A percentile compares a stretch with the other conserved stretches of the same genome.
Evolutionary conservation across 1,139 yeast genomes (phyloP).

Genomic region (Blastobotrys petasosporus): DNA sequence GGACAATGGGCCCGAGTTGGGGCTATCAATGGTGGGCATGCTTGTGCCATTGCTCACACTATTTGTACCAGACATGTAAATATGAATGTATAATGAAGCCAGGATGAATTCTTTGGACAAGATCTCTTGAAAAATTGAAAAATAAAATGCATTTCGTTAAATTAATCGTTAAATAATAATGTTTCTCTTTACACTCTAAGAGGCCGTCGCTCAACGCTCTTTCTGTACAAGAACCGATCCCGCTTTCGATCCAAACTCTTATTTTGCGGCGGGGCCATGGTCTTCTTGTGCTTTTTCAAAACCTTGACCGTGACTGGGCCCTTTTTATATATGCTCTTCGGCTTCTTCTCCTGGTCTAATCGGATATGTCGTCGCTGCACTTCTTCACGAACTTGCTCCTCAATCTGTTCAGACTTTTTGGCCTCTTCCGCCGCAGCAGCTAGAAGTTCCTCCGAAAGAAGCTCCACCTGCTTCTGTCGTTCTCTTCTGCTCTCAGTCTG

Average conservation of each 20-base stretch:
- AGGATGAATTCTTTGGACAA: too few species aligned
- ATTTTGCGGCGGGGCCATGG: conserved; percentile 43
- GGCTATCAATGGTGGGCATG: conserved; percentile 31
- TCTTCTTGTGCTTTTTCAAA: conserved; percentile 31
- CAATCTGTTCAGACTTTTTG: not conserved
- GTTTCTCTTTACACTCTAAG: conserved; percentile 3
- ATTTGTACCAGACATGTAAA: conserved; percentile 28
- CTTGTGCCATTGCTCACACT: conserved; percentile 31
- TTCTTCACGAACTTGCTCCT: conserved; percentile 2
- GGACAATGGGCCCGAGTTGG: conserved; percentile 15
- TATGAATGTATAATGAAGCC: too few species aligned
- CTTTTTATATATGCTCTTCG: conserved; percentile 35
- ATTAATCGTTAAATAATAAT: conserved; percentile 30
- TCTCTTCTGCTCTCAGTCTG: conserved; percentile 14
- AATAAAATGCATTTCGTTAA: not conserved
- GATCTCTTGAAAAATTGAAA: not conserved
- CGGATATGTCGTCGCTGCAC: conserved; percentile 4
- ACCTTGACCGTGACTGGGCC: conserved; percentile 53
- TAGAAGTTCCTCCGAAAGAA: conserved; percentile 15
- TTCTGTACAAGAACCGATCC: conserved; percentile 49
- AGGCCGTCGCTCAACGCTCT: conserved; percentile 13
- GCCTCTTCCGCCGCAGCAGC: conserved; percentile 13
- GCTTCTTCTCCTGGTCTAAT: conserved; percentile 18
- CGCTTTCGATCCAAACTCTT: conserved; percentile 37
- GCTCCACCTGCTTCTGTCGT: conserved; percentile 8